A percentile compares a stretch with the other conserved stretches of the same genome.
These are phyloP conservation scores for Pezicula neosporulosa DNA, from an alignment of 2,329 filamentous ascomycete species.

Conservation along the genomic window DNA sequence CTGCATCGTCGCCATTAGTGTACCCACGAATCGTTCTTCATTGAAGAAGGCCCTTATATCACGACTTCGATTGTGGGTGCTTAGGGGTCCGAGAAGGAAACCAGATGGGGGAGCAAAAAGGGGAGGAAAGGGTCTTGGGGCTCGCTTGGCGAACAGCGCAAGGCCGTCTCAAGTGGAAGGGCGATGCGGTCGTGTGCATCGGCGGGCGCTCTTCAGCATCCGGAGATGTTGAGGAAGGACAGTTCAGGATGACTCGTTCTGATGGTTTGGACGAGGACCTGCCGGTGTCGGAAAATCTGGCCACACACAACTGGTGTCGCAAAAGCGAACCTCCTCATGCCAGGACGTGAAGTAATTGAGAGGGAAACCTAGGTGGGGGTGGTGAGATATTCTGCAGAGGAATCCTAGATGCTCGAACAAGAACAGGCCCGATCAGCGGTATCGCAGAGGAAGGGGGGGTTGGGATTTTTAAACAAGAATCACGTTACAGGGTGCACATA, in stretches of 20 bases:
- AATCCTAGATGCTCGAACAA: constrained; percentile 8
- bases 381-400: constrained; percentile 4
- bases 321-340: constrained; percentile 30
- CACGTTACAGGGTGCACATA: no score
- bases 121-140: constrained; percentile 87
- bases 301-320: constrained; percentile 23
- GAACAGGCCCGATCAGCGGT: background rate
- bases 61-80: constrained; percentile 76
- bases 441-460: no score
- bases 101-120: constrained; percentile 85
- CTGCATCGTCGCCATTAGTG: constrained; percentile 94
- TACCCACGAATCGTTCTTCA: constrained; percentile 76
- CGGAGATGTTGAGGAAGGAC: constrained; percentile 14
- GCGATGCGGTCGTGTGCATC: constrained; percentile 29
- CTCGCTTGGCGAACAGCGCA: constrained; percentile 85
- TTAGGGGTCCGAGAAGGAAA: constrained; percentile 93
- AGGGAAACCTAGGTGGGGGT: background rate
- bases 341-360: constrained; percentile 19
- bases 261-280: constrained; percentile 18
- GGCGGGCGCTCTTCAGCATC: constrained; percentile 10
- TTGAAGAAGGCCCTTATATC: constrained; percentile 75
- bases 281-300: constrained; percentile 20
- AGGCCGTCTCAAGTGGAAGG: constrained; percentile 92
- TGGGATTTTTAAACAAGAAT: no score
- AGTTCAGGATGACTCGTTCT: constrained; percentile 20